Percentiles rank a stretch among this genome's conserved stretches.
phyloP scores from a whole-genome alignment of 352 stramenopile genomes.

The Phytophthora chlamydospora region DNA sequence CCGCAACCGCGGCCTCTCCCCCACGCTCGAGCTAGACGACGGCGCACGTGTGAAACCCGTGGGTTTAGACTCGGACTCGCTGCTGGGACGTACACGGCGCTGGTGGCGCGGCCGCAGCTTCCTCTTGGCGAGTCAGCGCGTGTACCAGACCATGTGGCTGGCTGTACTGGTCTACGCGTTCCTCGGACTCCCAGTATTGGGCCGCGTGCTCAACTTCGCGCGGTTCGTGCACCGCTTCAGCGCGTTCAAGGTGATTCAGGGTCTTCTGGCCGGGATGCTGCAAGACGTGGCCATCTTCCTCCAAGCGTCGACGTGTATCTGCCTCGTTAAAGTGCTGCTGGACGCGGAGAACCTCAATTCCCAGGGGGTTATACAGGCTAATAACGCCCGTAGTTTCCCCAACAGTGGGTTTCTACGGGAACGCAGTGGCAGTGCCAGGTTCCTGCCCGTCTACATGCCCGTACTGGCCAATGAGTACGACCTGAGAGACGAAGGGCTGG shows the following conservation, averaged over 20 bases:
- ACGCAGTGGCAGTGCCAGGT: slow-evolving; percentile 36
- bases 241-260: slow-evolving; percentile 48
- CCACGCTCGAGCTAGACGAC: slow-evolving; percentile 34
- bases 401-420: slow-evolving; percentile 43
- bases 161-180: slow-evolving; percentile 72
- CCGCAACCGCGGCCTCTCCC: slow-evolving; percentile 49
- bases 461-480: slow-evolving; percentile 67
- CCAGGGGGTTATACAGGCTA: slow-evolving; percentile 17
- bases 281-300: slow-evolving; percentile 73
- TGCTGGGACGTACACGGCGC: slow-evolving; percentile 29
- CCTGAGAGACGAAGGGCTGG: slow-evolving; percentile 36
- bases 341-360: slow-evolving; percentile 37
- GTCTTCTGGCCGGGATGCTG: slow-evolving; percentile 49
- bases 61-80: slow-evolving; percentile 28
- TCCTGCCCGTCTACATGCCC: slow-evolving; percentile 67
- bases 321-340: slow-evolving; percentile 69
- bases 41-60: slow-evolving; percentile 19
- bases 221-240: slow-evolving; percentile 67
- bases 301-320: slow-evolving; percentile 68
- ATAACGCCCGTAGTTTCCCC: slow-evolving; percentile 30
- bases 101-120: slow-evolving; percentile 38
- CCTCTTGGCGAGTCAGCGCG: slow-evolving; percentile 40
- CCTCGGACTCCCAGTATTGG: slow-evolving; percentile 63
- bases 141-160: slow-evolving; percentile 72
- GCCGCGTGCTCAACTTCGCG: slow-evolving; percentile 64